Percentiles rank a stretch among this genome's conserved stretches.
Conservation (phyloP, 2,329 filamentous ascomycete genomes). For the Leptoxyphium fumago region DNA sequence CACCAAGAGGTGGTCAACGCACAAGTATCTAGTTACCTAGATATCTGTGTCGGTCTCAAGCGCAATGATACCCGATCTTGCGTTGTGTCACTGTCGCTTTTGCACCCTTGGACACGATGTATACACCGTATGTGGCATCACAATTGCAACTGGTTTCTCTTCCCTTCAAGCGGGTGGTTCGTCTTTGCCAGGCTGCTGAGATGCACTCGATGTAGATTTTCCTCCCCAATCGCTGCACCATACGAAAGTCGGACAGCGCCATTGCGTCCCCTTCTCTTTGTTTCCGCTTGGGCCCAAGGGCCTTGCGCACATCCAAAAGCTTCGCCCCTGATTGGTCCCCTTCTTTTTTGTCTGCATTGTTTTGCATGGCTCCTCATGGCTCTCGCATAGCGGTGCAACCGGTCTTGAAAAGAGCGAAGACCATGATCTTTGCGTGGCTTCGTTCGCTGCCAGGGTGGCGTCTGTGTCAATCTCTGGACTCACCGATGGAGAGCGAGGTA, state of each 20-base stretch:
- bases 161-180: too few relatives aligned
- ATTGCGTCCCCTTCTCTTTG: conserved; percentile 71
- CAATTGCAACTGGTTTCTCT: too few relatives aligned
- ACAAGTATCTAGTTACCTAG: too few relatives aligned
- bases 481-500: neutral
- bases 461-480: conserved; percentile 4
- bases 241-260: conserved; percentile 77
- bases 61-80: too few relatives aligned
- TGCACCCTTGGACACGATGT: too few relatives aligned
- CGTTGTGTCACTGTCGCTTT: too few relatives aligned
- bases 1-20: too few relatives aligned
- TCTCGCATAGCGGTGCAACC: conserved; percentile 61
- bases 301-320: conserved; percentile 54
- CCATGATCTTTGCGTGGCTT: conserved; percentile 45
- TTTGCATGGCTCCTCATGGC: conserved; percentile 73
- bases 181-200: too few relatives aligned
- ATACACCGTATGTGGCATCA: too few relatives aligned
- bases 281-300: conserved; percentile 74
- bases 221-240: conserved; percentile 50
- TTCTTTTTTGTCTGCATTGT: conserved; percentile 75
- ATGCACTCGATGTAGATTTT: neutral
- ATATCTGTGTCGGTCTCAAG: too few relatives aligned
- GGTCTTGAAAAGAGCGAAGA: conserved; percentile 66
- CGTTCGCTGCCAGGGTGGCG: conserved; percentile 12
- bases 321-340: conserved; percentile 60